Evolutionary conservation across 495 filamentous ascomycete genomes (phyloP), one percentile per base, ranked within the genome.

Genomic region (Astrothelium macrocarpum): DNA sequence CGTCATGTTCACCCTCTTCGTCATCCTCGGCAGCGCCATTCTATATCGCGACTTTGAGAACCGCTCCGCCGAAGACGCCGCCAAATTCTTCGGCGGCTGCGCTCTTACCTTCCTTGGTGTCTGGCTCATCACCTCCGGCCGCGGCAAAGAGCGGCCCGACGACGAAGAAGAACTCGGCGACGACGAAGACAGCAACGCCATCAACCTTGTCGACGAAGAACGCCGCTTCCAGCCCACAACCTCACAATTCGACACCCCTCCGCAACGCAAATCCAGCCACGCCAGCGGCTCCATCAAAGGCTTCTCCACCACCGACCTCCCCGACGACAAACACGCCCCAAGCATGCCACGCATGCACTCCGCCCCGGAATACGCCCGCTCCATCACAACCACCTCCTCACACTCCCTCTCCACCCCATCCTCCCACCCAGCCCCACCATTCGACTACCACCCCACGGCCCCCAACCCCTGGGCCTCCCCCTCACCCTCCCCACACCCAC

Each of bases 41-140:
- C 76, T 98, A 12, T 98, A 97, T 71, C 85, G 91, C 5, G 94
- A 98, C 74, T 98, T 98, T 70, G 86, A 96, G 71, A 87, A 86
- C 2, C 87, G 90, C 9, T 84, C 84, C 0, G 71, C 78, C 29
- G 78, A 82, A 32, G 85, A 89, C 63, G 87, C 88, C 20, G 73
- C 76, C 20, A 95, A 96, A 69, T 98, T 98, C 67, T 77, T 93
- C 36, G 90, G 89, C 3, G 94, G 94, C 32, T 97, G 94, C 73
- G 76, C 85, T 0, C 76, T 97, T 65, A 98, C 94, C 1, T 98
- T 98, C 74, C 80, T 91, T 29, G 94, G 94, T 3, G 94, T 97
- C 14, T 97, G 91, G 73, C 84, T 95, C 66, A 96, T 98, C 67
- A 97, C 92, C 0, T 91, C 80, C 62, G 85, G 82, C 59, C 73